Base-by-base conservation (phyloP, 176 grass and related monocot genomes). In the Avena atlantica region DNA sequence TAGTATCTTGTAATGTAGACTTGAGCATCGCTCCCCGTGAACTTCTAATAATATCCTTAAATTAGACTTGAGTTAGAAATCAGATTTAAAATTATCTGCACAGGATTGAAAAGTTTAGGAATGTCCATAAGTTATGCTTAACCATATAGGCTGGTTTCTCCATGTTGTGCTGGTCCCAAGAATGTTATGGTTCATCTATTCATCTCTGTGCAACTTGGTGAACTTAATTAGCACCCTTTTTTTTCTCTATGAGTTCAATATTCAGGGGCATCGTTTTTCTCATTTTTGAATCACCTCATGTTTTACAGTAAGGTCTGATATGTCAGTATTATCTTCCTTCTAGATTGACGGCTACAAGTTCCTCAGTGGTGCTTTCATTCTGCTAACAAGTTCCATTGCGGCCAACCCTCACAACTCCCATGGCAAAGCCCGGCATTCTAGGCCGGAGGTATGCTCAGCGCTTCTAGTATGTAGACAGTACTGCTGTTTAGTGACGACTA, bases 391-490 rank as follows among this genome's bases (percentile, higher is more conserved):
- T 62, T 72, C 25, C 25, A 60, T 50, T 25, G 51, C 14, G 13
- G 31, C 50, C 50, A 55, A 5, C 16, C 27, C 74, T 76, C 24
- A 53, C 73, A 55, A 25, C 15, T 29, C 47, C 52, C 69, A 93
- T 93, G 91, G 85, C 88, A 74, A 93, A 85, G 53, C 63, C 76
- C 65, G 85, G 81, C 37, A 85, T 40, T 82, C 9, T 81, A 78
- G 85, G 85, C 20, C 82, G 82, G 49, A 75, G 88, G 91, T 88
- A 70, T 42, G 71, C 57, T 45, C 15, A 7, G 5, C 67, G 74
- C 64, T 72, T 83, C 76, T 13, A 69, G 3, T 68, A 21, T 74
- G 25, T 85, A 55, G 4, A 44, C 19, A 29, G 14, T 14, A 50
- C 16, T 49, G 44, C 36, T 88, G 21, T 44, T 21, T 83, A 61